phyloP scores from a whole-genome alignment of 1,139 yeast species.

The Zygotorulaspora mrakii region DNA sequence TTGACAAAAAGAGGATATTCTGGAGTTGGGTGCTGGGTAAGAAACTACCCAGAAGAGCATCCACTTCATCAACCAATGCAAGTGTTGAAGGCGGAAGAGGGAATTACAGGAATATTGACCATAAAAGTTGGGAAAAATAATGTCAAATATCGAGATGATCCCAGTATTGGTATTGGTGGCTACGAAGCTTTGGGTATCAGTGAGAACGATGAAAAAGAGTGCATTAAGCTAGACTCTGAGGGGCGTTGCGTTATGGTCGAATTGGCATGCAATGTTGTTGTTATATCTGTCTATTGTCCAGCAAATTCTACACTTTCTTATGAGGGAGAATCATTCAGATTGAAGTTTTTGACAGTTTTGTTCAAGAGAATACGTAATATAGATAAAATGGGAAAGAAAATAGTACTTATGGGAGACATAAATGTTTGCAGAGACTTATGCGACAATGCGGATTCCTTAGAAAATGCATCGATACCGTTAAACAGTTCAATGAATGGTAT shows the following conservation, averaged over 20 bases:
- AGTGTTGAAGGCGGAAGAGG: constrained; percentile 81
- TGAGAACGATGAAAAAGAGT: constrained; percentile 39
- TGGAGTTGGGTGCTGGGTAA: constrained; percentile 84
- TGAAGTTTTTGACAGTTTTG: constrained; percentile 54
- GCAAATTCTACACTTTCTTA: constrained; percentile 76
- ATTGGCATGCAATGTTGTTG: constrained; percentile 55
- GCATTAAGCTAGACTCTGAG: constrained; percentile 63
- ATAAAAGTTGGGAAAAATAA: constrained; percentile 28
- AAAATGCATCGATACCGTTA: constrained; percentile 34
- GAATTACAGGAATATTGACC: constrained; percentile 68
- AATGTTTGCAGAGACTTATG: constrained; percentile 76
- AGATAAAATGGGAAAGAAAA: constrained; percentile 52
- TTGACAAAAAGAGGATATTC: constrained; percentile 70
- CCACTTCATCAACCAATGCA: constrained; percentile 42
- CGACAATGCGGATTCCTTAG: constrained; percentile 74
- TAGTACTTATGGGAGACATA: constrained; percentile 82
- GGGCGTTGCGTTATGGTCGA: constrained; percentile 81
- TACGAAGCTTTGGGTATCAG: constrained; percentile 46
- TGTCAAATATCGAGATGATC: constrained; percentile 25
- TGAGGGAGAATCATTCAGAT: constrained; percentile 62
- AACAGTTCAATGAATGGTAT: constrained; percentile 30
- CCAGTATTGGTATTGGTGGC: constrained; percentile 59
- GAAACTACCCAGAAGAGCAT: constrained; percentile 47
- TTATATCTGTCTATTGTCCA: constrained; percentile 85
- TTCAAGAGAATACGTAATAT: constrained; percentile 59